Evolutionary conservation across 495 filamentous ascomycete species (phyloP), one percentile per base, ranked within the genome.

Genomic region (Letharia lupina): DNA sequence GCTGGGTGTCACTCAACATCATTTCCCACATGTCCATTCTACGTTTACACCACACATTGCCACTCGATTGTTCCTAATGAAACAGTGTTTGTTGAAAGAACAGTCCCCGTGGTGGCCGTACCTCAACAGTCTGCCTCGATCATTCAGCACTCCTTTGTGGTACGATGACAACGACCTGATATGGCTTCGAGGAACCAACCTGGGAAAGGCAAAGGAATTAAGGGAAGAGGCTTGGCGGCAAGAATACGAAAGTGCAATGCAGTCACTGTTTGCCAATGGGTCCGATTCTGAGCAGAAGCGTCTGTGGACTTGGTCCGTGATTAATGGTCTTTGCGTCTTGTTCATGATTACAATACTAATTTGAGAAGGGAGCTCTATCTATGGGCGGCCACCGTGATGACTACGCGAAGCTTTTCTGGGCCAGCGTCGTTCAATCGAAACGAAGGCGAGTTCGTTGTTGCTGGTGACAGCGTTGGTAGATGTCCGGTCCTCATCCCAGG

Each of bases 101-200:
- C 64, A 76, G n/a, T 80, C 83, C 1, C 84, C 83, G 65, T 90
- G 87, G 87, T 77, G 74, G 70, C 84, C 85, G 5, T 90, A 89
- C 73, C 70, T 89, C 20, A 73, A 76, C 20, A 80, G 79, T 33
- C 67, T 90, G 52, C 87, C 87, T n/a, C 71, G 72, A 60, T 78
- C 80, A 13, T 75, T 87, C 67, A 80, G 80, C 44, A 87, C 85
- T 12, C 83, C 84, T 2, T 63, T 87, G 58, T 87, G 81, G 68
- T 88, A 84, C 73, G 74, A 77, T 15, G 77, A 80, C 28, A 77
- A 77, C 48, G 87, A 89, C 74, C 64, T 84, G 39, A 72, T 73
- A 61, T 88, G 82, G 82, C 72, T 90, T 50, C 73, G 80, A 41
- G 83, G 81, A 13, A 89, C 86, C 39, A 86, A 86, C 67, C 74